These are phyloP conservation scores for Chrysochromulina parva DNA, from an alignment of 78 protist genomes.

Conservation along the genomic window DNA sequence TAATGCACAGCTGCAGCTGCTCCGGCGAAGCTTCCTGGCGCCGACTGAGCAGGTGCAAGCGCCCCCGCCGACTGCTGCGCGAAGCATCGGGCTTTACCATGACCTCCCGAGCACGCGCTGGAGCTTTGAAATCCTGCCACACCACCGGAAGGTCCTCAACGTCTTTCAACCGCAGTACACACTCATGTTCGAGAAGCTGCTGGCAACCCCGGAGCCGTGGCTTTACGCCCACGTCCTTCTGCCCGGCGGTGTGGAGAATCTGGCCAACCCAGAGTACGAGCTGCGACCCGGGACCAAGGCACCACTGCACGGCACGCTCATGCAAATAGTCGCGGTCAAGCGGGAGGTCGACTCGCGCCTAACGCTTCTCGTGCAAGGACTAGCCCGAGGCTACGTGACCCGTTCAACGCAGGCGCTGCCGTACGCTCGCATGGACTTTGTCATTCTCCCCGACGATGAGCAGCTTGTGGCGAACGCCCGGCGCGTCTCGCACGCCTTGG, in stretches of 20 bases:
- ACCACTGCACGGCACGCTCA: background rate
- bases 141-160: background rate
- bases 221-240: background rate
- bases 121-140: background rate
- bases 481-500: background rate
- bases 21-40: no score
- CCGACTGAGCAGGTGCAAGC: no score
- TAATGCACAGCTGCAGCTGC: no score
- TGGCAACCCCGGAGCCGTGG: background rate
- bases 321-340: background rate
- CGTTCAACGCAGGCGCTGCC: background rate
- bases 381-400: background rate
- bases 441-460: background rate
- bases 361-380: background rate
- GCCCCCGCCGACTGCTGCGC: no score
- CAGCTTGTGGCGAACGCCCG: background rate
- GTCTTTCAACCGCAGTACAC: slow-evolving; percentile 10
- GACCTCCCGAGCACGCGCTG: background rate
- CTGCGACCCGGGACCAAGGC: background rate
- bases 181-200: background rate
- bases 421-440: background rate
- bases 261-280: background rate
- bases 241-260: background rate
- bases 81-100: no score
- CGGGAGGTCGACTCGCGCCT: background rate